A percentile compares a stretch with the other conserved stretches of the same genome.
phyloP scores from a whole-genome alignment of 768 basidiomycete genomes.

The Dentipellis sp. region DNA sequence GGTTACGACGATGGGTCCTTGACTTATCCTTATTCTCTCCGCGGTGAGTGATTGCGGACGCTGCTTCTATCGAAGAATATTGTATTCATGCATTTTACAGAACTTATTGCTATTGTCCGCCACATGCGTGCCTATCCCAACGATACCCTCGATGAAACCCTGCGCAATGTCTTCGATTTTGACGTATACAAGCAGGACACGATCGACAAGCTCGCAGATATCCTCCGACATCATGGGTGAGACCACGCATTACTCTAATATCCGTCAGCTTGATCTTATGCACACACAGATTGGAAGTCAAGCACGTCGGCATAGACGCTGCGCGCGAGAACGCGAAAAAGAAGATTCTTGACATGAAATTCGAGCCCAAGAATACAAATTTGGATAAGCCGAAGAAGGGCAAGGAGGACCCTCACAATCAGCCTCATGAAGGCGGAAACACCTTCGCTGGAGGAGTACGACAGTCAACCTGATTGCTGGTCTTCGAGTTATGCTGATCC shows the following conservation, averaged over 20 bases:
- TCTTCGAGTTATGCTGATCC: neutral
- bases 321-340: slow-evolving; percentile 45
- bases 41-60: slow-evolving; percentile 31
- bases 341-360: slow-evolving; percentile 42
- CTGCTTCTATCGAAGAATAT: neutral
- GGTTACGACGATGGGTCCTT: slow-evolving; percentile 49
- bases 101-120: slow-evolving; percentile 55
- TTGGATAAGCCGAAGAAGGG: slow-evolving; percentile 52
- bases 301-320: slow-evolving; percentile 46
- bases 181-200: slow-evolving; percentile 61
- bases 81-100: slow-evolving; percentile 21
- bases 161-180: slow-evolving; percentile 64
- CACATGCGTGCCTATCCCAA: slow-evolving; percentile 54
- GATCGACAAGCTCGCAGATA: slow-evolving; percentile 48
- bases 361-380: slow-evolving; percentile 40
- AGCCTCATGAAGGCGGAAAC: slow-evolving; percentile 50
- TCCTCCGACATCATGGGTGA: slow-evolving; percentile 53
- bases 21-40: slow-evolving; percentile 59
- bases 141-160: slow-evolving; percentile 46
- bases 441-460: slow-evolving; percentile 57
- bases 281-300: slow-evolving; percentile 36
- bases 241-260: slow-evolving; percentile 6
- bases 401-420: slow-evolving; percentile 46
- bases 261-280: neutral
- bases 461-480: neutral